Conservation (phyloP, 2,329 filamentous ascomycete genomes). For the Cladosporium sp. region DNA sequence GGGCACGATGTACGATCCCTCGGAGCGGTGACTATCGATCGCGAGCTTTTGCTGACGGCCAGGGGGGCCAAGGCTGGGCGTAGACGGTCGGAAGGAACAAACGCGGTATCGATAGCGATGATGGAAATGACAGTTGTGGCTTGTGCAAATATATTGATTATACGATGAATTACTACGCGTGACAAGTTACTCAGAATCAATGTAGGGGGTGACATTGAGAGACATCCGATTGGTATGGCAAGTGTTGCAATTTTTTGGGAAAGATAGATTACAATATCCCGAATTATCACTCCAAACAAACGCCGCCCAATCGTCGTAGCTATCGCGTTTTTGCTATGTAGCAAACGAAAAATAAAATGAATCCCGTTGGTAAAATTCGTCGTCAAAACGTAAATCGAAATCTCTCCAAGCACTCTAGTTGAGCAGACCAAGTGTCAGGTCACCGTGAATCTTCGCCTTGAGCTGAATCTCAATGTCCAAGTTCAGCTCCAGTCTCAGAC, state of each 20-base stretch:
- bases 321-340: not conserved
- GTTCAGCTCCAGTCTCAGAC: slow-evolving; percentile 56
- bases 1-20: not conserved
- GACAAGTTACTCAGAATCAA: no score
- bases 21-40: not conserved
- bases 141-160: not conserved
- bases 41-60: not conserved
- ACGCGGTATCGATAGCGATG: not conserved
- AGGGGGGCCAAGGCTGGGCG: not conserved
- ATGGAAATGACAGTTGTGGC: not conserved
- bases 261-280: slow-evolving; percentile 10
- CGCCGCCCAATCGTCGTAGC: slow-evolving; percentile 5
- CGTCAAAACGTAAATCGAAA: slow-evolving; percentile 7
- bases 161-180: no score
- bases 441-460: slow-evolving; percentile 63
- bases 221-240: no score
- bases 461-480: slow-evolving; percentile 60
- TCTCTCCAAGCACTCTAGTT: slow-evolving; percentile 21
- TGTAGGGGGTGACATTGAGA: no score
- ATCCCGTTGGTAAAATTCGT: not conserved
- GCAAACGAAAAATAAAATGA: not conserved
- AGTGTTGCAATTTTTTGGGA: not conserved
- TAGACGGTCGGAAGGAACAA: not conserved
- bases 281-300: slow-evolving; percentile 8
- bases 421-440: slow-evolving; percentile 55